Percentiles rank a stretch among this genome's conserved stretches.
These are phyloP conservation scores for Artemisia tridentata DNA, from an alignment of 129 eudicot genomes.

Conservation along the genomic window DNA sequence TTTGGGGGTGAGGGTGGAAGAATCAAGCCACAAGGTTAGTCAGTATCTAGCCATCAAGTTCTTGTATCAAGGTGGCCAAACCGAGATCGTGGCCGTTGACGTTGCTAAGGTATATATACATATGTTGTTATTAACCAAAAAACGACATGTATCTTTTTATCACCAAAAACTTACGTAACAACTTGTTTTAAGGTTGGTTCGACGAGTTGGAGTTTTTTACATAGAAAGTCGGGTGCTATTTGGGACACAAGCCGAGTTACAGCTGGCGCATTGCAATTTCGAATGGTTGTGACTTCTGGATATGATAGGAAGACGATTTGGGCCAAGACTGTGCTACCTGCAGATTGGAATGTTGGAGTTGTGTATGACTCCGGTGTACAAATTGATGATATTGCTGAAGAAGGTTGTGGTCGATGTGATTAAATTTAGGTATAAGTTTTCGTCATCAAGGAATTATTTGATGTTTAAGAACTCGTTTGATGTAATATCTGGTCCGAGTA, in stretches of 20 bases:
- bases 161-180: not conserved
- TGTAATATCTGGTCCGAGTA: no score
- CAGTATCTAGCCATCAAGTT: conserved; percentile 60
- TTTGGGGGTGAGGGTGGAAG: conserved; percentile 75
- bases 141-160: not conserved
- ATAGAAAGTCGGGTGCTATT: conserved; percentile 67
- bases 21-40: conserved; percentile 57
- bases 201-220: conserved; percentile 55
- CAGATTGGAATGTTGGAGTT: conserved; percentile 58
- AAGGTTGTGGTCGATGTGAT: conserved; percentile 70
- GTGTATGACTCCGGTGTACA: conserved; percentile 68
- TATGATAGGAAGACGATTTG: conserved; percentile 50
- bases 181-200: conserved; percentile 48
- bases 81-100: conserved; percentile 61
- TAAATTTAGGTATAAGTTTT: conserved; percentile 25
- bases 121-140: not conserved
- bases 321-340: conserved; percentile 62
- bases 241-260: conserved; percentile 75
- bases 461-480: no score
- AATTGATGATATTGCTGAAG: conserved; percentile 66
- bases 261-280: conserved; percentile 54
- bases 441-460: not conserved
- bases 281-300: conserved; percentile 67
- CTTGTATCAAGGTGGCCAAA: conserved; percentile 90
- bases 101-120: conserved; percentile 52